These are phyloP conservation scores for Mallotus nudiflorus DNA, from an alignment of 345 rosid species.

Conservation along the genomic window DNA sequence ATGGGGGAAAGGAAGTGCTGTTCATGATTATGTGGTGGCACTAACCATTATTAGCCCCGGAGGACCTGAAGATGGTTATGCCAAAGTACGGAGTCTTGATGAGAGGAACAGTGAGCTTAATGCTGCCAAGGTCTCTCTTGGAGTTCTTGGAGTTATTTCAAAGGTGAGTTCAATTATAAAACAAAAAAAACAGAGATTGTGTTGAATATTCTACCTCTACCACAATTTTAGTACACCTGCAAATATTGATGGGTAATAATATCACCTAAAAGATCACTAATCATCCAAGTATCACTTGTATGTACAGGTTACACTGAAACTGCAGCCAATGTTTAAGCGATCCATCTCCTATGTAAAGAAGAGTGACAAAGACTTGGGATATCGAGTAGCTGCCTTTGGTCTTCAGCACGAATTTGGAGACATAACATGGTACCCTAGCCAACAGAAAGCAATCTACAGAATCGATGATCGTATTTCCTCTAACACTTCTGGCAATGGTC, in stretches of 20 bases:
- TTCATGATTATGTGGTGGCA: constrained; percentile 64
- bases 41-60: constrained; percentile 63
- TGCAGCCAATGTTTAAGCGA: constrained; percentile 70
- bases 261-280: no score
- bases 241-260: no score
- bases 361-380: constrained; percentile 50
- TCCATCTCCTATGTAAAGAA: constrained; percentile 42
- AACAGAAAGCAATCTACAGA: constrained; percentile 56
- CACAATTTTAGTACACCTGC: no score
- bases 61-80: constrained; percentile 42
- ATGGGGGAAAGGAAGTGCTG: constrained; percentile 75
- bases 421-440: constrained; percentile 69
- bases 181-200: no score
- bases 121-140: constrained; percentile 76
- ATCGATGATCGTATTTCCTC: constrained; percentile 53
- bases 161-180: constrained; percentile 68
- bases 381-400: constrained; percentile 48
- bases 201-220: no score
- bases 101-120: constrained; percentile 38
- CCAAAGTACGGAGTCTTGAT: constrained; percentile 42
- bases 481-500: constrained; percentile 49
- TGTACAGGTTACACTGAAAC: constrained; percentile 52
- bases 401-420: constrained; percentile 67
- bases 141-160: constrained; percentile 80
- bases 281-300: background rate